phyloP scores from a whole-genome alignment of 2,329 filamentous ascomycete genomes.

The Colletotrichum shisoi region DNA sequence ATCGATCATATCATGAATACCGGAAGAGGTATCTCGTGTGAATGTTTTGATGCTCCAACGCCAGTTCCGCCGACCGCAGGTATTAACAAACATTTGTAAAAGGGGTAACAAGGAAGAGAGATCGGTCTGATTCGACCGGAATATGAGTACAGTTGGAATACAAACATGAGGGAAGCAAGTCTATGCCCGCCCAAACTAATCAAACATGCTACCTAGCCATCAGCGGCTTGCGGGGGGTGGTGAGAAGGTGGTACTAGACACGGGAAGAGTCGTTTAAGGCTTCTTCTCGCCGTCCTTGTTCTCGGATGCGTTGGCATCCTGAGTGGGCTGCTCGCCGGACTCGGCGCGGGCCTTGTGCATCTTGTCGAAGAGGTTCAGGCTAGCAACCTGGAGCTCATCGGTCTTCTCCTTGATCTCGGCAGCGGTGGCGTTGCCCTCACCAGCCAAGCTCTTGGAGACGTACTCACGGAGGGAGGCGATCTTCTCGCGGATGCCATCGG shows the following conservation, averaged over 20 bases:
- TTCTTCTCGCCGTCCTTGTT: constrained; percentile 77
- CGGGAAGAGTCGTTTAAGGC: constrained; percentile 59
- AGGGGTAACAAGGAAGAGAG: constrained; percentile 47
- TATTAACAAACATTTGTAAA: constrained; percentile 58
- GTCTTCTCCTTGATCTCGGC: constrained; percentile 98
- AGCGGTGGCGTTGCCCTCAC: constrained; percentile 84
- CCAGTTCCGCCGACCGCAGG: constrained; percentile 57
- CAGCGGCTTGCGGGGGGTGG: constrained; percentile 5
- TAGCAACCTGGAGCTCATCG: constrained; percentile 94
- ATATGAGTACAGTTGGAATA: constrained; percentile 62
- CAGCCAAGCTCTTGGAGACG: constrained; percentile 91
- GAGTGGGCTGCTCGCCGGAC: constrained; percentile 63
- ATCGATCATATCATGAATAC: constrained; percentile 58
- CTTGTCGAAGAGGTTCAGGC: constrained; percentile 98
- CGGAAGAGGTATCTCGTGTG: constrained; percentile 50
- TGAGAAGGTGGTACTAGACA: constrained; percentile 40
- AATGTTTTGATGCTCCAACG: constrained; percentile 63
- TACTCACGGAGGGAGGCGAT: constrained; percentile 84
- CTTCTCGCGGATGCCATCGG: constrained; percentile 93
- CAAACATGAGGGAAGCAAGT: constrained; percentile 52
- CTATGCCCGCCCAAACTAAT: constrained; percentile 48
- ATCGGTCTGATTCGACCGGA: constrained; percentile 45
- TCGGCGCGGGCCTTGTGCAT: constrained; percentile 95
- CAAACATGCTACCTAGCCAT: constrained; percentile 42
- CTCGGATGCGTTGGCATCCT: constrained; percentile 64